Conservation (phyloP, 2,329 filamentous ascomycete species). For the Colletotrichum tabaci region DNA sequence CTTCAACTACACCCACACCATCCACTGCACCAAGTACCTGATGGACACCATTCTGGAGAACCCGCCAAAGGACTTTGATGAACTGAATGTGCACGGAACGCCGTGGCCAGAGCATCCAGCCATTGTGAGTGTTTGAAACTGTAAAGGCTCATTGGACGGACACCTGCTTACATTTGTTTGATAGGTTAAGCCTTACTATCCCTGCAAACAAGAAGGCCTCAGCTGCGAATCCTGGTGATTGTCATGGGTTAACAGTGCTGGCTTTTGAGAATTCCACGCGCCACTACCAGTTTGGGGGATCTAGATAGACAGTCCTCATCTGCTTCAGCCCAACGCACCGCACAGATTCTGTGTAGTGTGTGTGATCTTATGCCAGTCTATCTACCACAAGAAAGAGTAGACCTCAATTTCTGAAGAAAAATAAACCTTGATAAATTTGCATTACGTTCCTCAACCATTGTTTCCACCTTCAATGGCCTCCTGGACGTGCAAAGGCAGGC, state of each 20-base stretch:
- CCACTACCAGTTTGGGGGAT: too few relatives aligned
- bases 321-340: not conserved
- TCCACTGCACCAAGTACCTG: not conserved
- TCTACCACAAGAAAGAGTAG: too few relatives aligned
- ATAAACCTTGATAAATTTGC: too few relatives aligned
- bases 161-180: not conserved
- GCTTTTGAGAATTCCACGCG: too few relatives aligned
- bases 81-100: not conserved
- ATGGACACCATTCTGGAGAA: not conserved
- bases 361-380: too few relatives aligned
- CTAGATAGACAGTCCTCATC: too few relatives aligned
- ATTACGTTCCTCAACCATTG: too few relatives aligned
- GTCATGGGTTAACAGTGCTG: too few relatives aligned
- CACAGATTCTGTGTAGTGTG: not conserved
- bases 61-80: not conserved
- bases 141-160: too few relatives aligned
- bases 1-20: not conserved
- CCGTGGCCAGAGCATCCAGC: conserved; percentile 25
- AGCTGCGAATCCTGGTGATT: conserved; percentile 31
- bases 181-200: conserved; percentile 34
- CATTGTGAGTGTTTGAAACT: conserved; percentile 13
- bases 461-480: not conserved
- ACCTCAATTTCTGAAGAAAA: too few relatives aligned
- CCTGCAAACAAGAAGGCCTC: conserved; percentile 33
- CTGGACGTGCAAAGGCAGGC: not conserved